Percentiles rank a stretch among this genome's conserved stretches.
Conservation (phyloP, 768 basidiomycete species). For the Hericium coralloides region DNA sequence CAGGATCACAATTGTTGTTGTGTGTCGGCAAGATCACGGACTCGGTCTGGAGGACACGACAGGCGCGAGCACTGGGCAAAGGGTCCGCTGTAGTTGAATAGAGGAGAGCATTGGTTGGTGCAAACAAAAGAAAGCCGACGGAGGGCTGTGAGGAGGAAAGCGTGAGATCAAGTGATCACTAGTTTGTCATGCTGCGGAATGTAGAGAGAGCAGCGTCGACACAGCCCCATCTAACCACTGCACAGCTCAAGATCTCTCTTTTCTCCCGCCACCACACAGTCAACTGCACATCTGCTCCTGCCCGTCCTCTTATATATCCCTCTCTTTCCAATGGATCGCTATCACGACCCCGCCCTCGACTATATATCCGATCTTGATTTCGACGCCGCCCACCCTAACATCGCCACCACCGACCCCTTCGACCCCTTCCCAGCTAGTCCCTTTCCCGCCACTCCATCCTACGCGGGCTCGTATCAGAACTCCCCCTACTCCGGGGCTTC, state of each 20-base stretch:
- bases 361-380: background rate
- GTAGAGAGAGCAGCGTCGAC: background rate
- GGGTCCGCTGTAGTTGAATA: no score
- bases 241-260: background rate
- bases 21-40: no score
- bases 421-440: constrained; percentile 19
- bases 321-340: background rate
- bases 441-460: constrained; percentile 44
- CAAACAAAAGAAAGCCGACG: no score
- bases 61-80: no score
- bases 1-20: no score
- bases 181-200: no score
- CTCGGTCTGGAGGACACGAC: no score
- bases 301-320: background rate
- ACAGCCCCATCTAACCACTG: background rate
- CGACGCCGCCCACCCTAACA: background rate
- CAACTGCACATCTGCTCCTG: background rate
- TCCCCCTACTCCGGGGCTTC: constrained; percentile 63
- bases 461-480: constrained; percentile 60
- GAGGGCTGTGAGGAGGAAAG: no score
- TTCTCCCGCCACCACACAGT: background rate
- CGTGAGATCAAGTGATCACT: no score
- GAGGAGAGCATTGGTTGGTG: no score
- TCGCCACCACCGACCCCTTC: background rate
- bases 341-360: background rate